Evolutionary conservation across 257 asterid genomes (phyloP).

Genomic region (Prunella vulgaris): DNA sequence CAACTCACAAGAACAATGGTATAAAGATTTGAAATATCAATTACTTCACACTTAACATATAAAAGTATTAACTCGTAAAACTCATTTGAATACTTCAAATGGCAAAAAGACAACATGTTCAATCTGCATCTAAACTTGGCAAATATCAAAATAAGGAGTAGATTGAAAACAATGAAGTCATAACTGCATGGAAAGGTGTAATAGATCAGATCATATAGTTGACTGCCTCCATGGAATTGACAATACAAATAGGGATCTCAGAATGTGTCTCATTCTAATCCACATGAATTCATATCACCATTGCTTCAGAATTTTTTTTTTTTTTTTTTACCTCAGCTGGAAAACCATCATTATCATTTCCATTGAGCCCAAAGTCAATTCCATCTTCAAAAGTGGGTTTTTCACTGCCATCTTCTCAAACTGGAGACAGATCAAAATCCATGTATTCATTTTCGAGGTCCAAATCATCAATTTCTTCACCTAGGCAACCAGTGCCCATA

Average conservation of each 20-base stretch:
- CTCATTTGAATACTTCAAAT: neutral
- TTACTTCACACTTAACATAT: neutral
- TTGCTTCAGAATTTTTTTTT: neutral
- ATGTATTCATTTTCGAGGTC: slow-evolving; percentile 51
- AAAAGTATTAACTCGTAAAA: neutral
- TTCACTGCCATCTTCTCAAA: slow-evolving; percentile 52
- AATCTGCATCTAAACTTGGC: slow-evolving; percentile 4
- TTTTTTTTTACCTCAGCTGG: slow-evolving; percentile 33
- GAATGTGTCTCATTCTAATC: slow-evolving; percentile 3
- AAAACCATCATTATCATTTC: slow-evolving; percentile 27
- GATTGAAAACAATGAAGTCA: neutral
- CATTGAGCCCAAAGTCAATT: slow-evolving; percentile 35
- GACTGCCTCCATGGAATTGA: neutral
- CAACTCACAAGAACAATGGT: neutral
- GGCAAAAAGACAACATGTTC: neutral
- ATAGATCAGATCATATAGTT: neutral
- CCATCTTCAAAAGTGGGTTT: slow-evolving; percentile 79
- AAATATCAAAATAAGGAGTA: neutral
- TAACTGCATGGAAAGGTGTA: slow-evolving; percentile 9
- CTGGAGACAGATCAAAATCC: slow-evolving; percentile 66
- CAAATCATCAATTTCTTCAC: slow-evolving; percentile 69
- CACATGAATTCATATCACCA: neutral
- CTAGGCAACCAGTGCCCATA: slow-evolving; percentile 66
- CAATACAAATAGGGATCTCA: neutral
- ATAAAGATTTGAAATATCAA: neutral